A percentile compares a stretch with the other conserved stretches of the same genome.
These are phyloP conservation scores for Psilocybe cubensis DNA, from an alignment of 768 basidiomycete species.

Conservation along the genomic window DNA sequence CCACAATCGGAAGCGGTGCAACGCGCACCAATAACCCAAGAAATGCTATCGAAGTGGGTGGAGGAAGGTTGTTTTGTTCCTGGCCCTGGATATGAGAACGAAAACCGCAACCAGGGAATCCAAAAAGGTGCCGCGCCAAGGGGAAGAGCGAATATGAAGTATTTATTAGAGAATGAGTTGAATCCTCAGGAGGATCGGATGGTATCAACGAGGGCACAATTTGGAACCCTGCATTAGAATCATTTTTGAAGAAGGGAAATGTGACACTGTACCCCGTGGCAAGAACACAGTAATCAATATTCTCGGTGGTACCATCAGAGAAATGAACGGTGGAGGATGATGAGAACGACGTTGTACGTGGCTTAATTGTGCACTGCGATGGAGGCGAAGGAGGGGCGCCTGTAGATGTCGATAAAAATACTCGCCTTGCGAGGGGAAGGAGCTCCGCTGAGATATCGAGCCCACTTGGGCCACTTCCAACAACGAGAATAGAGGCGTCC, in stretches of 20 bases:
- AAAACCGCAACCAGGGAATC: constrained; percentile 43
- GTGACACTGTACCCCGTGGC: constrained; percentile 77
- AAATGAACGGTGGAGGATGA: constrained; percentile 45
- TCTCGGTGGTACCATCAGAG: constrained; percentile 59
- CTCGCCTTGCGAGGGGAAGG: constrained; percentile 39
- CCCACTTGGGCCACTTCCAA: constrained; percentile 68
- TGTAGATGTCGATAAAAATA: constrained; percentile 60
- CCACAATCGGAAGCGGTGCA: constrained; percentile 76
- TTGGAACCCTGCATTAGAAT: not conserved
- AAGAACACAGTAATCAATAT: constrained; percentile 65
- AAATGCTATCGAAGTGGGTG: constrained; percentile 64
- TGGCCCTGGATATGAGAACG: constrained; percentile 10
- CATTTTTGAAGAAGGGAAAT: constrained; percentile 61
- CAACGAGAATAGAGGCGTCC: constrained; percentile 46
- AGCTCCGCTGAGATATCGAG: constrained; percentile 69
- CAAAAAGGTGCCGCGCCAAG: constrained; percentile 72
- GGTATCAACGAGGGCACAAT: not conserved
- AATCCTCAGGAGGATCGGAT: not conserved
- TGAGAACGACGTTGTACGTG: constrained; percentile 10
- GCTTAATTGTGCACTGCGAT: constrained; percentile 4
- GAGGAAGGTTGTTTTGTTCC: constrained; percentile 31
- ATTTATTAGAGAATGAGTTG: constrained; percentile 41
- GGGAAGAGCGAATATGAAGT: constrained; percentile 72
- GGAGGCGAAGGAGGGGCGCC: not conserved
- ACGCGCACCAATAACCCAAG: constrained; percentile 62